phyloP scores from a whole-genome alignment of 2,329 filamentous ascomycete species.

The Colletotrichum caudatum region DNA sequence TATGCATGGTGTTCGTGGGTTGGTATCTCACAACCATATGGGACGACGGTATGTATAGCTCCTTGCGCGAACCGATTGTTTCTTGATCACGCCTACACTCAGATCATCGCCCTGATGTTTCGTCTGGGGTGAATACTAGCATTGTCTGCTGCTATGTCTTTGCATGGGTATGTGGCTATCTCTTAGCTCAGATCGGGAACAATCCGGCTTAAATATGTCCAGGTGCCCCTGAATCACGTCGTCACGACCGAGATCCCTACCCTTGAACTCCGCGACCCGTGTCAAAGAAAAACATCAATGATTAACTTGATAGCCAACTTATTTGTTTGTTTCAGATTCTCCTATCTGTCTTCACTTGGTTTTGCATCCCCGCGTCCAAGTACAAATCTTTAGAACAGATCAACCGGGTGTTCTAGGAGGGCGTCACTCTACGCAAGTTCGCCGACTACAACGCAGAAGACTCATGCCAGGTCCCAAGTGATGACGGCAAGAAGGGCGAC shows the following conservation, averaged over 20 bases:
- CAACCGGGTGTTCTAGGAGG: slow-evolving; percentile 42
- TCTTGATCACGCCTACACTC: too few species aligned
- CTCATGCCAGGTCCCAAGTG: not conserved
- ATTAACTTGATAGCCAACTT: too few species aligned
- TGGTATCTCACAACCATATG: too few species aligned
- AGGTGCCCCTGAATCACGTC: slow-evolving; percentile 51
- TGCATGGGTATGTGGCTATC: too few species aligned
- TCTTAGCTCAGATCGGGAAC: not conserved
- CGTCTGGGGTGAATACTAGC: not conserved
- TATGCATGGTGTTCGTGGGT: too few species aligned
- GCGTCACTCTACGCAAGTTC: slow-evolving; percentile 43
- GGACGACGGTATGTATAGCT: too few species aligned
- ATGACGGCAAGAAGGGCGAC: slow-evolving; percentile 22
- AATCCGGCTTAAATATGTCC: not conserved
- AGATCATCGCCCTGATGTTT: not conserved
- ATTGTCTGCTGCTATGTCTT: slow-evolving; percentile 49
- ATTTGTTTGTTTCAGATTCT: too few species aligned
- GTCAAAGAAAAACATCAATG: too few species aligned
- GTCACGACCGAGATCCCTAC: slow-evolving; percentile 52
- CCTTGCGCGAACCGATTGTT: not conserved
- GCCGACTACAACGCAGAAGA: slow-evolving; percentile 29
- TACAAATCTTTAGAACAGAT: slow-evolving; percentile 46
- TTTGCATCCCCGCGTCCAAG: slow-evolving; percentile 15
- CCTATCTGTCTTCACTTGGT: too few species aligned
- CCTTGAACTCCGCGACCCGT: slow-evolving; percentile 15